phyloP scores from a whole-genome alignment of 2,329 filamentous ascomycete species.

The Fusarium palustre region DNA sequence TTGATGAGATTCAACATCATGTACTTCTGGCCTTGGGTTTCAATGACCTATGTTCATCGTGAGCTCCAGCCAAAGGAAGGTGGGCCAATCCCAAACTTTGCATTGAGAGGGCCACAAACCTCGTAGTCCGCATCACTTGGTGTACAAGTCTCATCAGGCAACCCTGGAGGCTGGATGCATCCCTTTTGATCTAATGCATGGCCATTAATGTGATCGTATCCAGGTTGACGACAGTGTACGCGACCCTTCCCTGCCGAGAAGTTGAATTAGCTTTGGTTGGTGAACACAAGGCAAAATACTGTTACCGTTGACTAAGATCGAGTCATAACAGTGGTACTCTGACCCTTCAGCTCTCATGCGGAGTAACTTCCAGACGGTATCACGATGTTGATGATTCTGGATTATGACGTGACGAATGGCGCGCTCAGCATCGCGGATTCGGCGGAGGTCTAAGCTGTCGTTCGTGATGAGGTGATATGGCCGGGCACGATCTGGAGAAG shows the following conservation, averaged over 20 bases:
- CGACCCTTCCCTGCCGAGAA: slow-evolving; percentile 4
- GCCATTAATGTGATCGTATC: not conserved
- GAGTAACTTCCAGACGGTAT: slow-evolving; percentile 11
- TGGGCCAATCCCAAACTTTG: too few species aligned
- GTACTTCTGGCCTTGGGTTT: not conserved
- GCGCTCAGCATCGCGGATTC: not conserved
- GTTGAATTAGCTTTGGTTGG: rapidly evolving
- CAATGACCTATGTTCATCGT: not conserved
- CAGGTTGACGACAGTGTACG: slow-evolving; percentile 5
- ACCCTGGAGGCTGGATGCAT: not conserved
- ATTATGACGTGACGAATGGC: not conserved
- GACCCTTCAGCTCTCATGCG: slow-evolving; percentile 12
- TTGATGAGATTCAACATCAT: slow-evolving; percentile 18
- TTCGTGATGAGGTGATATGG: slow-evolving; percentile 10
- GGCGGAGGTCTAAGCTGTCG: not conserved
- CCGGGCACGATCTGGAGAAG: not conserved
- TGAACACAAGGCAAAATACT: rapidly evolving
- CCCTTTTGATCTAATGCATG: slow-evolving; percentile 3
- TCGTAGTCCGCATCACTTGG: slow-evolving; percentile 2
- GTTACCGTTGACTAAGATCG: slow-evolving; percentile 3
- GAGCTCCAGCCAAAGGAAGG: not conserved
- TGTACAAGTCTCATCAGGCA: not conserved
- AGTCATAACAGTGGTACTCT: slow-evolving; percentile 14
- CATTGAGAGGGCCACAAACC: not conserved
- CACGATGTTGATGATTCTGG: slow-evolving; percentile 15